Percentiles rank a stretch among this genome's conserved stretches.
These are phyloP conservation scores for Macadamia integrifolia DNA, from an alignment of 164 flowering plant species.

Conservation along the genomic window DNA sequence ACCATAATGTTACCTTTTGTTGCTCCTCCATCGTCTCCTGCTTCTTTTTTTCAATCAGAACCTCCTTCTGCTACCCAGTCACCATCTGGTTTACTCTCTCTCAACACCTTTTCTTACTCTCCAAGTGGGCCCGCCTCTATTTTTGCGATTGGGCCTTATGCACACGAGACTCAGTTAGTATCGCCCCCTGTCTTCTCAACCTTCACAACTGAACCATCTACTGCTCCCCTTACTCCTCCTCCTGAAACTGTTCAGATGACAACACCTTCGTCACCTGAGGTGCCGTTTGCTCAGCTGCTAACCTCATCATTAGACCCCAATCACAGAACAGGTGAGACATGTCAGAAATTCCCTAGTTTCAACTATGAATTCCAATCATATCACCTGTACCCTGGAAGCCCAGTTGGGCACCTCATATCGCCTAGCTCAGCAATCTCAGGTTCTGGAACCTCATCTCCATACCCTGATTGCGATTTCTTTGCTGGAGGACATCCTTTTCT, in stretches of 20 bases:
- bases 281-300: conserved; percentile 83
- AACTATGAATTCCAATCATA: conserved; percentile 79
- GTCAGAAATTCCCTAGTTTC: conserved; percentile 41
- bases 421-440: conserved; percentile 85
- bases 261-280: conserved; percentile 98
- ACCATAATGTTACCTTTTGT: conserved; percentile 47
- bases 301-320: conserved; percentile 43
- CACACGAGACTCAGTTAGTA: conserved; percentile 90
- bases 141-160: conserved; percentile 94
- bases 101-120: conserved; percentile 56
- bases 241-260: conserved; percentile 88
- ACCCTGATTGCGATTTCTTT: conserved; percentile 58
- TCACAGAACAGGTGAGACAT: conserved; percentile 28
- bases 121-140: conserved; percentile 75
- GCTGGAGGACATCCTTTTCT: conserved; percentile 35
- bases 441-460: conserved; percentile 90
- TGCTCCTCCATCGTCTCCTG: conserved; percentile 99
- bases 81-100: conserved; percentile 58
- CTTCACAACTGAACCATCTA: conserved; percentile 87
- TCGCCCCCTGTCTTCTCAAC: conserved; percentile 97
- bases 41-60: conserved; percentile 85
- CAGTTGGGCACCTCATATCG: conserved; percentile 83
- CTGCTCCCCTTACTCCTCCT: conserved; percentile 95
- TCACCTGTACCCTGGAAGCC: conserved; percentile 91
- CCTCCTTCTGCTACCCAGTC: conserved; percentile 79